Evolutionary conservation across 1,139 yeast species (phyloP).

Genomic region (Geotrichum cucujoidarum): DNA sequence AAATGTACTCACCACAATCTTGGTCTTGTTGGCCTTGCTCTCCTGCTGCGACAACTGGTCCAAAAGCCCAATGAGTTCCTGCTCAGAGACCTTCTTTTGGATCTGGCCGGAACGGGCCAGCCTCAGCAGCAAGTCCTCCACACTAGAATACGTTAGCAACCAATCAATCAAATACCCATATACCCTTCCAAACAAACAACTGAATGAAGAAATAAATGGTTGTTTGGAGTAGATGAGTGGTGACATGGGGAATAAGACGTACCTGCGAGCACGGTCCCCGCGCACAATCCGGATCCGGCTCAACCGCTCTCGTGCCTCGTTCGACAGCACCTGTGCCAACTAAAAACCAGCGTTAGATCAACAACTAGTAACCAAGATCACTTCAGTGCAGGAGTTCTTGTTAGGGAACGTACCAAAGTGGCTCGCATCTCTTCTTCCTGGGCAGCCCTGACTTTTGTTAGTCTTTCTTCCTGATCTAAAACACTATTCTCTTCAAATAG

Average conservation of each 20-base stretch:
- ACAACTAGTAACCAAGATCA: not conserved
- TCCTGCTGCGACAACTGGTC: conserved; percentile 82
- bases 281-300: conserved; percentile 83
- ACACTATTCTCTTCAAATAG: too few relatives aligned
- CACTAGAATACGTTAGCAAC: conserved; percentile 34
- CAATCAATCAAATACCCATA: not conserved
- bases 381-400: too few relatives aligned
- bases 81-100: conserved; percentile 64
- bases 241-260: too few relatives aligned
- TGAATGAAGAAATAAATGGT: too few relatives aligned
- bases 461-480: too few relatives aligned
- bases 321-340: conserved; percentile 68
- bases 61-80: conserved; percentile 74
- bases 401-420: conserved; percentile 28
- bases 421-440: conserved; percentile 37
- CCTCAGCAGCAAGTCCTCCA: conserved; percentile 73
- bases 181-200: too few relatives aligned
- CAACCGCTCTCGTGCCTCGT: conserved; percentile 81
- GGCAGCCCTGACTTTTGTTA: conserved; percentile 15
- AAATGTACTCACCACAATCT: conserved; percentile 46
- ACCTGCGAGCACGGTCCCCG: conserved; percentile 80
- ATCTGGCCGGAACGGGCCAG: conserved; percentile 78
- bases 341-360: conserved; percentile 35
- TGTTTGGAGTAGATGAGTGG: too few relatives aligned
- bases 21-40: conserved; percentile 52